Percentiles rank a stretch among this genome's conserved stretches.
These are phyloP conservation scores for Aspergillus conjunctus DNA, from an alignment of 495 filamentous ascomycete species.

Conservation along the genomic window DNA sequence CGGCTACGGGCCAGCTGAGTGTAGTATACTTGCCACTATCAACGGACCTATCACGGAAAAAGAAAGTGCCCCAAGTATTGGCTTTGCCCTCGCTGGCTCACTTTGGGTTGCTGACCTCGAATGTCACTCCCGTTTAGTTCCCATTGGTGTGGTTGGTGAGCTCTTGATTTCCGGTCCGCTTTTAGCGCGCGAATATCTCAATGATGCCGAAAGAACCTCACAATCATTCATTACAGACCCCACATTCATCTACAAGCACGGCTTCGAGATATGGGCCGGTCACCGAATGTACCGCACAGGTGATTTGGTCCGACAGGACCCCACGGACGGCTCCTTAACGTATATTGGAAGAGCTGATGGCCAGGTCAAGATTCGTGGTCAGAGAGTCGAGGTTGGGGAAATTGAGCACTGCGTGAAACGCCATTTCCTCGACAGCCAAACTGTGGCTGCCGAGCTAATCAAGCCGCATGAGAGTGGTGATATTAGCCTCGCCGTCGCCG, in stretches of 20 bases:
- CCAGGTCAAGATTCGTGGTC: slow-evolving; percentile 51
- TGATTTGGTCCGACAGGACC: slow-evolving; percentile 41
- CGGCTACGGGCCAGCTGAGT: slow-evolving; percentile 24
- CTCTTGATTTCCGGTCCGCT: slow-evolving; percentile 74
- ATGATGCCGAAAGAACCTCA: slow-evolving; percentile 56
- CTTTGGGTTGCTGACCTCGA: slow-evolving; percentile 65
- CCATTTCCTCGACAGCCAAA: slow-evolving; percentile 10
- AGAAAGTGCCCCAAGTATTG: slow-evolving; percentile 11
- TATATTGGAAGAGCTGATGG: slow-evolving; percentile 35
- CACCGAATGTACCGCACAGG: slow-evolving; percentile 30
- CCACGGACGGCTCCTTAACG: slow-evolving; percentile 16
- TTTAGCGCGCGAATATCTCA: slow-evolving; percentile 70
- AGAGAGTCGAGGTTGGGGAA: slow-evolving; percentile 41
- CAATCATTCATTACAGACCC: slow-evolving; percentile 16
- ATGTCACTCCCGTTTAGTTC: slow-evolving; percentile 49
- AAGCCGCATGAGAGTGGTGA: slow-evolving; percentile 7
- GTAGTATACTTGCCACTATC: slow-evolving; percentile 8
- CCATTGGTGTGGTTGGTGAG: slow-evolving; percentile 67
- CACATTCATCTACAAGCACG: slow-evolving; percentile 60
- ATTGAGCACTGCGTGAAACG: slow-evolving; percentile 38
- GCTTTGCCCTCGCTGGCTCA: slow-evolving; percentile 7
- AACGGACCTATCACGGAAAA: slow-evolving; percentile 11
- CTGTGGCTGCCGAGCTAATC: slow-evolving; percentile 9
- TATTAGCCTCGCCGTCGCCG: background rate
- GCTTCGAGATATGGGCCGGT: slow-evolving; percentile 28